Evolutionary conservation across 345 rosid species (phyloP).

Genomic region (Citrus inodora): DNA sequence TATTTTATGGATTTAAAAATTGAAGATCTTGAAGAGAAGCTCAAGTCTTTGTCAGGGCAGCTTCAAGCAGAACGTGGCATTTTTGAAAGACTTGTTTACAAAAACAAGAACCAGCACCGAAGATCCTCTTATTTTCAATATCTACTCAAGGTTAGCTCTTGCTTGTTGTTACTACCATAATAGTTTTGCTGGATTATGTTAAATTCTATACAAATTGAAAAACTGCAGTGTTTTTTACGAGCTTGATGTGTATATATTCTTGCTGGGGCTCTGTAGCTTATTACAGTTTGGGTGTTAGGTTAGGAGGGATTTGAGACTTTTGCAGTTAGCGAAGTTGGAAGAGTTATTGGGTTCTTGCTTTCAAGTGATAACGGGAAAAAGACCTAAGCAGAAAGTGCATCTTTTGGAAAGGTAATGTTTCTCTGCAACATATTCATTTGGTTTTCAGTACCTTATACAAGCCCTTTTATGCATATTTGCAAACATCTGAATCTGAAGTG

Average conservation of each 20-base stretch:
- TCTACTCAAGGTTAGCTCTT: constrained; percentile 62
- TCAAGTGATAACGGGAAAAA: constrained; percentile 52
- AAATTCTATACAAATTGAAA: background rate
- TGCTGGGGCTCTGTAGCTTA: background rate
- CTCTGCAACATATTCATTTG: background rate
- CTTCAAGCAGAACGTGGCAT: constrained; percentile 56
- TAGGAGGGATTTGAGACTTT: constrained; percentile 79
- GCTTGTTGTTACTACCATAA: background rate
- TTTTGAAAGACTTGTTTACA: constrained; percentile 78
- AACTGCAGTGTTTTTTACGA: background rate
- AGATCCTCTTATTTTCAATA: constrained; percentile 84
- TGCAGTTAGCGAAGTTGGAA: constrained; percentile 60
- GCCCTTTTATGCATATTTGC: background rate
- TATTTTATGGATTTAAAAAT: constrained; percentile 25
- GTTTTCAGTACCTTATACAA: background rate
- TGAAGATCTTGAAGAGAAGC: constrained; percentile 51
- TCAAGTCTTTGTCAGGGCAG: constrained; percentile 46
- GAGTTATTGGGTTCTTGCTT: constrained; percentile 65
- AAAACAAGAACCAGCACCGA: constrained; percentile 93
- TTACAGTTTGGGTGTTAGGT: constrained; percentile 41
- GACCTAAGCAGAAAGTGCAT: constrained; percentile 64
- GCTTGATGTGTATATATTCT: background rate
- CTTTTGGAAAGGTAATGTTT: constrained; percentile 70
- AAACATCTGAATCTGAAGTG: background rate
- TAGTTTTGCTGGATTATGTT: background rate